These are phyloP conservation scores for Nymphaea colorata DNA, from an alignment of 164 flowering plant genomes.

Conservation along the genomic window DNA sequence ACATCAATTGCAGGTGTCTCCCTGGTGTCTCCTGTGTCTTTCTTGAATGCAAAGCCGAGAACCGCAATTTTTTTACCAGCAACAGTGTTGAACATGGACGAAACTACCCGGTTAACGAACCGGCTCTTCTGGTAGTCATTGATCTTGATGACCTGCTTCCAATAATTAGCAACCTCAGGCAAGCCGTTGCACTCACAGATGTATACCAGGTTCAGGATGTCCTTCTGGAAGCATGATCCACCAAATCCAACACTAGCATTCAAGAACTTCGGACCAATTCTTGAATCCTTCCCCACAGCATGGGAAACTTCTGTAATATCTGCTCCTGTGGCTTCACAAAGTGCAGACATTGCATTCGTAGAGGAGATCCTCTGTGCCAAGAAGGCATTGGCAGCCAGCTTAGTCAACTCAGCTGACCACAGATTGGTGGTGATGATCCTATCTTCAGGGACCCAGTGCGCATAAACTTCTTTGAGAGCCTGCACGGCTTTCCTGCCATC, in stretches of 20 bases:
- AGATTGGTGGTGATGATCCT: slow-evolving; percentile 67
- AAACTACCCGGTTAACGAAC: slow-evolving; percentile 71
- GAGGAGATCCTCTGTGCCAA: slow-evolving; percentile 88
- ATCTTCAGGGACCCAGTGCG: slow-evolving; percentile 83
- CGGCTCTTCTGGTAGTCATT: slow-evolving; percentile 84
- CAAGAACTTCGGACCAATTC: slow-evolving; percentile 77
- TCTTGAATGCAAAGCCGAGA: slow-evolving; percentile 83
- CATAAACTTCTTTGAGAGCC: slow-evolving; percentile 60
- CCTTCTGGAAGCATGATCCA: slow-evolving; percentile 93
- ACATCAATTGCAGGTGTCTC: slow-evolving; percentile 93
- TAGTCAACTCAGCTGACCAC: slow-evolving; percentile 91
- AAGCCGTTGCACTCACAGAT: slow-evolving; percentile 91
- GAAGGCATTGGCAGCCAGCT: slow-evolving; percentile 92
- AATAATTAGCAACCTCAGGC: slow-evolving; percentile 80
- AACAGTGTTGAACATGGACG: slow-evolving; percentile 89
- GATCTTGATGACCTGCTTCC: slow-evolving; percentile 84
- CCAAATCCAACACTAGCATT: slow-evolving; percentile 88
- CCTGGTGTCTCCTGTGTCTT: slow-evolving; percentile 85
- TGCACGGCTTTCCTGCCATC: slow-evolving; percentile 69
- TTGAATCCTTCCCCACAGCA: slow-evolving; percentile 68
- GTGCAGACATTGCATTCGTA: slow-evolving; percentile 90
- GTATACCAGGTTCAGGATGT: slow-evolving; percentile 78
- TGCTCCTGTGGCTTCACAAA: slow-evolving; percentile 91
- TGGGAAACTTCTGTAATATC: slow-evolving; percentile 60
- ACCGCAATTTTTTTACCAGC: slow-evolving; percentile 69